A percentile compares a stretch with the other conserved stretches of the same genome.
phyloP scores from a whole-genome alignment of 345 rosid genomes.

The Crucihimalaya himalaica region DNA sequence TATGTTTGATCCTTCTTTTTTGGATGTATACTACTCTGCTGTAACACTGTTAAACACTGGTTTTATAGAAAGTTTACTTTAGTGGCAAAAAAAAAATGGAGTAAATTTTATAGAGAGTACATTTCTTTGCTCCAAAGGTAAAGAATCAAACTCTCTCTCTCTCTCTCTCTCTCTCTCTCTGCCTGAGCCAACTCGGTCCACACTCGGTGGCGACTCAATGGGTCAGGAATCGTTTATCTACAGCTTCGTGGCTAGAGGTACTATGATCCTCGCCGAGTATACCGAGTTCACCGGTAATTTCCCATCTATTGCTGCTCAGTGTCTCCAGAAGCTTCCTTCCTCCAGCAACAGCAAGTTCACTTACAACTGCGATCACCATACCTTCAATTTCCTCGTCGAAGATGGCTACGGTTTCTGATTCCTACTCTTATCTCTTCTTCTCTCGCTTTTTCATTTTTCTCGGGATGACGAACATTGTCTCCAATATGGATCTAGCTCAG shows the following conservation, averaged over 20 bases:
- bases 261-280: conserved; percentile 87
- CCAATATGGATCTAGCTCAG: conserved; percentile 37
- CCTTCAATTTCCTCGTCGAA: conserved; percentile 93
- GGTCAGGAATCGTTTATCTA: conserved; percentile 89
- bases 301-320: conserved; percentile 95
- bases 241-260: conserved; percentile 97
- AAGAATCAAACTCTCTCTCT: conserved; percentile 14
- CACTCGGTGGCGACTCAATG: conserved; percentile 49
- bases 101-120: too few relatives aligned
- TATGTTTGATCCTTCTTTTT: too few relatives aligned
- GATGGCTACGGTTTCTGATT: conserved; percentile 73
- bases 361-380: conserved; percentile 96
- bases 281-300: conserved; percentile 98
- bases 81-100: too few relatives aligned
- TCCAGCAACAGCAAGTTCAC: conserved; percentile 94
- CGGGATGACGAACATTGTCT: background rate
- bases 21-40: too few relatives aligned
- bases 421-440: background rate
- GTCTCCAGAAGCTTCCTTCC: conserved; percentile 85
- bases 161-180: conserved; percentile 23
- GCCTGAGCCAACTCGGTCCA: conserved; percentile 15
- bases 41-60: too few relatives aligned
- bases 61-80: too few relatives aligned
- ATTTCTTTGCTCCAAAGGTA: conserved; percentile 36
- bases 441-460: background rate